Evolutionary conservation across 1,284 basidiomycete genomes (phyloP).

Genomic region (Ganoderma sinense): DNA sequence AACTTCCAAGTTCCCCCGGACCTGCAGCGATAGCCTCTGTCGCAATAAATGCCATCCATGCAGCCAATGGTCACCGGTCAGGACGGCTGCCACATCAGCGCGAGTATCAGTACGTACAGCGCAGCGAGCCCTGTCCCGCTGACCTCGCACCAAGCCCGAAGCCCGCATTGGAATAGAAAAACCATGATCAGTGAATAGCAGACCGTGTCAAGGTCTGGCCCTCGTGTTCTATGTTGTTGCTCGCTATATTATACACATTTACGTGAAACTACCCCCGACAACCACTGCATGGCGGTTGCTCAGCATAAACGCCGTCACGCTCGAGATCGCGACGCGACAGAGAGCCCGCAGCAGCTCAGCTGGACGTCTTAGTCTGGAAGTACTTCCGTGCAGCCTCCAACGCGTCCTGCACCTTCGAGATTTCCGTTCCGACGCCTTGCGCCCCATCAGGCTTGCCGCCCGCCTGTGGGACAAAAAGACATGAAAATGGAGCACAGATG

Average conservation of each 20-base stretch:
- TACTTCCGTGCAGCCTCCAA: slow-evolving; percentile 63
- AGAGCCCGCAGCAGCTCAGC: slow-evolving; percentile 18
- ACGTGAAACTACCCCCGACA: slow-evolving; percentile 24
- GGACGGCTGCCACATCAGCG: not conserved
- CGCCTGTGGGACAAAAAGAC: slow-evolving; percentile 63
- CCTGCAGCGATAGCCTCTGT: not conserved
- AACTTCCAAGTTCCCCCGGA: not conserved
- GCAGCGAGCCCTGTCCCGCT: not conserved
- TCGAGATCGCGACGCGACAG: not conserved
- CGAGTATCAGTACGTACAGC: slow-evolving; percentile 12
- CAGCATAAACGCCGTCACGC: not conserved
- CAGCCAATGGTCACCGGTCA: not conserved
- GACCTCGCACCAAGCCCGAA: not conserved
- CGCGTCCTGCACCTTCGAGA: slow-evolving; percentile 75
- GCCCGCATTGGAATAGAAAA: not conserved
- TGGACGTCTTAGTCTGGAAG: slow-evolving; percentile 32
- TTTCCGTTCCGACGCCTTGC: slow-evolving; percentile 84
- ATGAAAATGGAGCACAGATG: not conserved
- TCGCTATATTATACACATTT: slow-evolving; percentile 29
- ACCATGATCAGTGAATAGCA: not conserved
- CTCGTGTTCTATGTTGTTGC: slow-evolving; percentile 17
- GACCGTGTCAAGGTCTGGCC: slow-evolving; percentile 5
- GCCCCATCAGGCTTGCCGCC: slow-evolving; percentile 93
- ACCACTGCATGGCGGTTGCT: not conserved
- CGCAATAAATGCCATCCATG: not conserved